Percentiles rank a stretch among this genome's conserved stretches.
These are phyloP conservation scores for Bipolaris cookei DNA, from an alignment of 2,329 filamentous ascomycete species.

Conservation along the genomic window DNA sequence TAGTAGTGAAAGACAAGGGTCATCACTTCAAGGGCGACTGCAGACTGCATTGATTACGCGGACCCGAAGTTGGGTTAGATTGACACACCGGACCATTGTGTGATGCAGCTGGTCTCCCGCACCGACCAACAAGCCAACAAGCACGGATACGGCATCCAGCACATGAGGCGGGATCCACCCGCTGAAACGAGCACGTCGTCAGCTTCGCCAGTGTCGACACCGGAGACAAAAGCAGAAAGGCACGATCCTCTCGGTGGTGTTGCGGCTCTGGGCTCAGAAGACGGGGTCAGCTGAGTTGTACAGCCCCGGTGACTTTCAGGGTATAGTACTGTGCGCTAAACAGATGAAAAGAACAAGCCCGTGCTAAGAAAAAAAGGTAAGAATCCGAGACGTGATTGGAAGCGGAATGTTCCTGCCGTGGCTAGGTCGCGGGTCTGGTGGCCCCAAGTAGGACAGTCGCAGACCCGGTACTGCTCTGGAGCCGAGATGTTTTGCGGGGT, in stretches of 20 bases:
- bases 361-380: conserved; percentile 23
- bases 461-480: conserved; percentile 22
- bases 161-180: conserved; percentile 13
- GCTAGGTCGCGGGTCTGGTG: conserved; percentile 16
- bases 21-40: conserved; percentile 7
- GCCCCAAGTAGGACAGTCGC: conserved; percentile 19
- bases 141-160: conserved; percentile 6
- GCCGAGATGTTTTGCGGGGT: conserved; percentile 42
- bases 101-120: conserved; percentile 3
- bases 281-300: conserved; percentile 32
- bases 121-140: conserved; percentile 9
- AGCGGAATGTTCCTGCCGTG: conserved; percentile 14
- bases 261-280: conserved; percentile 34
- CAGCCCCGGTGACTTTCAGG: conserved; percentile 33
- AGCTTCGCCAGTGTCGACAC: conserved; percentile 23
- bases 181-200: conserved; percentile 11
- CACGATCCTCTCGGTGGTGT: conserved; percentile 41
- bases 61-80: neutral
- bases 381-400: conserved; percentile 21
- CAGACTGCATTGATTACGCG: conserved; percentile 2
- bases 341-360: conserved; percentile 25
- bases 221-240: conserved; percentile 36
- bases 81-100: conserved; percentile 1
- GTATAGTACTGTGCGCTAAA: conserved; percentile 12
- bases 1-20: neutral